Evolutionary conservation across 1,139 yeast genomes (phyloP).

Genomic region (Geotrichum histeridarum): DNA sequence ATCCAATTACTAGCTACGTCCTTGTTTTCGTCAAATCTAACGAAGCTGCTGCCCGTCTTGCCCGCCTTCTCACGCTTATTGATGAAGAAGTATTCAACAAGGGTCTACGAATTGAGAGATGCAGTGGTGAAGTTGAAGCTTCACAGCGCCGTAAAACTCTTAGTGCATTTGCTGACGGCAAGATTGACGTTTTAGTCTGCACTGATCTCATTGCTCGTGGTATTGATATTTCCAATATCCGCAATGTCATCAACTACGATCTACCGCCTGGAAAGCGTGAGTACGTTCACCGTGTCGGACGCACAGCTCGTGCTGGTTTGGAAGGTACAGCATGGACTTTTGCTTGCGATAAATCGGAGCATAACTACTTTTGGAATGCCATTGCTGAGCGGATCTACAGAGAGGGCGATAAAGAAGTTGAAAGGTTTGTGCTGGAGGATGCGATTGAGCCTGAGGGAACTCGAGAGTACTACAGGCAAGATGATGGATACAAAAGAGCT

Average conservation of each 20-base stretch:
- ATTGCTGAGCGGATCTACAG: constrained; percentile 18
- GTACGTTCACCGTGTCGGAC: constrained; percentile 91
- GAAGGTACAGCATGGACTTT: constrained; percentile 68
- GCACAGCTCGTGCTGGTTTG: constrained; percentile 91
- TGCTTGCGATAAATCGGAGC: constrained; percentile 70
- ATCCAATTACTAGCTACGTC: constrained; percentile 36
- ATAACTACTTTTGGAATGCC: constrained; percentile 50
- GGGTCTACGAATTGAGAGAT: constrained; percentile 29
- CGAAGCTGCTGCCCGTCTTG: constrained; percentile 74
- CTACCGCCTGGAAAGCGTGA: constrained; percentile 84
- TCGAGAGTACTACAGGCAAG: constrained; percentile 23
- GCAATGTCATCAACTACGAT: constrained; percentile 82
- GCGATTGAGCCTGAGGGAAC: constrained; percentile 16
- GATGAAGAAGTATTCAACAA: constrained; percentile 30
- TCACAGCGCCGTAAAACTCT: constrained; percentile 40
- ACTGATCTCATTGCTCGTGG: constrained; percentile 96
- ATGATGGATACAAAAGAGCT: constrained; percentile 43
- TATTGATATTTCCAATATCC: constrained; percentile 68
- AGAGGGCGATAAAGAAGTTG: constrained; percentile 11
- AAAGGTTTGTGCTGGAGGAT: constrained; percentile 10
- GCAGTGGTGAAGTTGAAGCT: constrained; percentile 39
- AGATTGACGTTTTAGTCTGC: constrained; percentile 59
- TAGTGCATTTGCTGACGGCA: constrained; percentile 50
- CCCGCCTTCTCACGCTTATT: constrained; percentile 54
- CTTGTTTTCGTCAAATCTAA: constrained; percentile 77